Evolutionary conservation across 1,139 yeast genomes (phyloP), one percentile per base, ranked within the genome.

Genomic region (Schwanniomyces etchellsii): DNA sequence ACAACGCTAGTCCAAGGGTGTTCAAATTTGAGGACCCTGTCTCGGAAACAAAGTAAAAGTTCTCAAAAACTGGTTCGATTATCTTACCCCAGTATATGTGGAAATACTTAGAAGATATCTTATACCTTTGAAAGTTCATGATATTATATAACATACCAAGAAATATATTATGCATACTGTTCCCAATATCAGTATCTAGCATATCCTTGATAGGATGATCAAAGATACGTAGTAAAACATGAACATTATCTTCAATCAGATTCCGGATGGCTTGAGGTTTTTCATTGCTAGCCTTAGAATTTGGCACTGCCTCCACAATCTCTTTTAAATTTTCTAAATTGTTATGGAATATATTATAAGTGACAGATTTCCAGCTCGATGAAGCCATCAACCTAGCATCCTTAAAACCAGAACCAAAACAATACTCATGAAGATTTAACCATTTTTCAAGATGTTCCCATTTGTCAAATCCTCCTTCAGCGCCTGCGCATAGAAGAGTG

Each of bases 51-150:
- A 65, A 63, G 30, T 63, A 64, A 36, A 65, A 58, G 26, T 44
- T 50, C 11, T 45, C 26, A 21, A 66, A 39, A 0, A 59, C 46
- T 1, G 64, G 64, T 28, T 52, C 60, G 14, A 66, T 39, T 2
- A 66, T 43, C 28, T 49, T 55, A 33, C 64, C 70, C 72, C 72
- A 66, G 27, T 59, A 55, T 4, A 60, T 39, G 28, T 55, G 56
- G 22, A 61, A 38, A 33, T 54, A 50, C 30, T 55, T 57, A 20
- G 41, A 29, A 4, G 47, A 40, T n/a, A 40, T 40, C 29, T 46
- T 49, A 13, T 42, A 39, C 2, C 41, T 38, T 11, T 41, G 36
- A 5, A 52, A 52, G 35, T 55, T 57, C 18, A 61, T 37, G 28
- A 64, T 40, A 21, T 50, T 46, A 42, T 64, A 64, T n/a, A 63